A percentile compares a stretch with the other conserved stretches of the same genome.
phyloP scores from a whole-genome alignment of 1,284 basidiomycete species.

The Retiboletus flavoniger region DNA sequence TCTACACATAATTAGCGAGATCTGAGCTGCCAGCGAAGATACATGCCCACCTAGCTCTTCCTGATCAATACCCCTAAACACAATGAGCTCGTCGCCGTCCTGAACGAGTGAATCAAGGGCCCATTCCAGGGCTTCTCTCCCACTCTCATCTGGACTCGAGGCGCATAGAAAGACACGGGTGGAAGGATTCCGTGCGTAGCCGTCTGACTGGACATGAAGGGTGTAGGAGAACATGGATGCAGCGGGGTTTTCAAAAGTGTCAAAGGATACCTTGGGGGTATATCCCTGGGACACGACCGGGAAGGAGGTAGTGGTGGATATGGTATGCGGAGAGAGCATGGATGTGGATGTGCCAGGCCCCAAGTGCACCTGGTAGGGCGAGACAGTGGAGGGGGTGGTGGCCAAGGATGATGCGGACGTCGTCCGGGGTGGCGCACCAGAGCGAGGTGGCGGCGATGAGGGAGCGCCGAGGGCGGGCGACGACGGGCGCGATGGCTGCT shows the following conservation, averaged over 20 bases:
- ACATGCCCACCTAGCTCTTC: constrained; percentile 67
- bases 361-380: constrained; percentile 16
- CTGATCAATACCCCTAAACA: constrained; percentile 86
- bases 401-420: constrained; percentile 22
- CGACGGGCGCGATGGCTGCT: constrained; percentile 38
- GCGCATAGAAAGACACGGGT: constrained; percentile 93
- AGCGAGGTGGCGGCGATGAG: constrained; percentile 20
- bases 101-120: constrained; percentile 82
- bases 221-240: constrained; percentile 75
- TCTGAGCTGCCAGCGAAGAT: neutral
- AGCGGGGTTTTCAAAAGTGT: constrained; percentile 75
- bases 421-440: constrained; percentile 18
- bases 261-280: constrained; percentile 85
- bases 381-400: constrained; percentile 12
- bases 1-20: constrained; percentile 39
- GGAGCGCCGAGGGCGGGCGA: constrained; percentile 27
- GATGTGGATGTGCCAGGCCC: constrained; percentile 14
- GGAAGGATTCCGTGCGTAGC: constrained; percentile 75
- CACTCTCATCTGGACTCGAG: constrained; percentile 85
- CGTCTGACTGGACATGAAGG: constrained; percentile 79
- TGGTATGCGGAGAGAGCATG: constrained; percentile 23
- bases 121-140: constrained; percentile 86
- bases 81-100: constrained; percentile 93
- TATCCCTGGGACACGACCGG: constrained; percentile 50
- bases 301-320: constrained; percentile 14